Evolutionary conservation across 768 basidiomycete genomes (phyloP).

Genomic region (Saitozyma sp.): DNA sequence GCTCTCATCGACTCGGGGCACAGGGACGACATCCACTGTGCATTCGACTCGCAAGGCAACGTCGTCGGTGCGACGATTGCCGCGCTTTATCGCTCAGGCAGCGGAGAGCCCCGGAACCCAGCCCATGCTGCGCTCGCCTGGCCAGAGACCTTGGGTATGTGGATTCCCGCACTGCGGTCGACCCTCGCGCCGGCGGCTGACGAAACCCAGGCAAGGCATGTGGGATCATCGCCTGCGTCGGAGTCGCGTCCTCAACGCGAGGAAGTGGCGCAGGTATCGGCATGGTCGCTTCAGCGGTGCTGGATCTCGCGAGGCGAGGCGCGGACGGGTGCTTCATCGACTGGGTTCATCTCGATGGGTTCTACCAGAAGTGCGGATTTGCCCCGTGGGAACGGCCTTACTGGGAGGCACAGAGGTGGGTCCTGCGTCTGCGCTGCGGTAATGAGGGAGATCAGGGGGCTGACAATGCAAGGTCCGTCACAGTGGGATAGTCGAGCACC

Average conservation of each 20-base stretch:
- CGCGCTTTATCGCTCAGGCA: conserved; percentile 1
- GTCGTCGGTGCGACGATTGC: conserved; percentile 13
- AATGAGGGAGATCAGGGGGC: too few species aligned
- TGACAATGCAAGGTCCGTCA: too few species aligned
- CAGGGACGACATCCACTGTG: conserved; percentile 9
- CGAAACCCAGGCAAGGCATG: conserved; percentile 4
- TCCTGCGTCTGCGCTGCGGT: too few species aligned
- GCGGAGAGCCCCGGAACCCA: background rate
- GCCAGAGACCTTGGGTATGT: conserved; percentile 12
- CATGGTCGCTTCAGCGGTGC: conserved; percentile 3
- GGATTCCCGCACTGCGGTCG: background rate
- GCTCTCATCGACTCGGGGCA: conserved; percentile 1
- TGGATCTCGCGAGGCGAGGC: conserved; percentile 7
- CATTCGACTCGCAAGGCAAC: conserved; percentile 1
- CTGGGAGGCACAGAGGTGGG: too few species aligned
- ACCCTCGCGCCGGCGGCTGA: background rate
- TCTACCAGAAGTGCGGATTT: conserved; percentile 71
- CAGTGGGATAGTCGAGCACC: too few species aligned
- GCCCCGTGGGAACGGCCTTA: conserved; percentile 56
- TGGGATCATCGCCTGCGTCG: conserved; percentile 12
- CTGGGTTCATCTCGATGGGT: conserved; percentile 1
- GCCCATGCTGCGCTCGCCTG: conserved; percentile 1
- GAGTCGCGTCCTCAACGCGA: conserved; percentile 1
- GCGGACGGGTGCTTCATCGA: conserved; percentile 15
- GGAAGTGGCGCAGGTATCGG: conserved; percentile 6